phyloP scores from a whole-genome alignment of 164 flowering plant species.

The Kingdonia uniflora region DNA sequence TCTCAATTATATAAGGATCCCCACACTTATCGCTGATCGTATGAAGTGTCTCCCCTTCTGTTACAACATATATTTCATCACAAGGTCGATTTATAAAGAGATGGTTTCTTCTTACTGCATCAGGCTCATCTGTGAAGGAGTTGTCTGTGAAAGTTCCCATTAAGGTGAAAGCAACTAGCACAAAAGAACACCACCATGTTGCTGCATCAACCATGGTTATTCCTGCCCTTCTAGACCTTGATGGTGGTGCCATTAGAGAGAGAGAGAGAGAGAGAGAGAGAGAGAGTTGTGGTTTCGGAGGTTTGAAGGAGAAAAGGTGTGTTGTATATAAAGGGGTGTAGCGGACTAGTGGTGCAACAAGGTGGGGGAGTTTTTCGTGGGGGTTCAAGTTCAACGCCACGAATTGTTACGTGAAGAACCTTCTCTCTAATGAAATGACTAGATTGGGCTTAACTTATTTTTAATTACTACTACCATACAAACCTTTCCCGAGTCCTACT shows the following conservation, averaged over 20 bases:
- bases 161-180: conserved; percentile 15
- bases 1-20: conserved; percentile 33
- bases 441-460: too few relatives aligned
- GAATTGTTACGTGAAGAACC: too few relatives aligned
- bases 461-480: too few relatives aligned
- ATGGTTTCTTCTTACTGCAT: conserved; percentile 1
- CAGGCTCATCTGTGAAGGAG: background rate
- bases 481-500: too few relatives aligned
- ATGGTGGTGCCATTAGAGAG: conserved; percentile 10
- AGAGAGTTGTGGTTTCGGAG: background rate
- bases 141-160: conserved; percentile 10
- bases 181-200: conserved; percentile 20
- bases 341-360: too few relatives aligned
- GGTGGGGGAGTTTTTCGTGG: too few relatives aligned
- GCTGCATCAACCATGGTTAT: conserved; percentile 18
- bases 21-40: conserved; percentile 39
- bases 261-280: conserved; percentile 1
- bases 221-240: conserved; percentile 2
- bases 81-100: conserved; percentile 17
- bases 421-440: too few relatives aligned
- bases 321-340: background rate
- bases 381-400: too few relatives aligned
- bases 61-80: conserved; percentile 36
- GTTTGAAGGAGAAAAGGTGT: background rate
- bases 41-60: conserved; percentile 38